Base-by-base conservation (phyloP, 495 filamentous ascomycete genomes). In the Lasiosphaeris hirsuta region DNA sequence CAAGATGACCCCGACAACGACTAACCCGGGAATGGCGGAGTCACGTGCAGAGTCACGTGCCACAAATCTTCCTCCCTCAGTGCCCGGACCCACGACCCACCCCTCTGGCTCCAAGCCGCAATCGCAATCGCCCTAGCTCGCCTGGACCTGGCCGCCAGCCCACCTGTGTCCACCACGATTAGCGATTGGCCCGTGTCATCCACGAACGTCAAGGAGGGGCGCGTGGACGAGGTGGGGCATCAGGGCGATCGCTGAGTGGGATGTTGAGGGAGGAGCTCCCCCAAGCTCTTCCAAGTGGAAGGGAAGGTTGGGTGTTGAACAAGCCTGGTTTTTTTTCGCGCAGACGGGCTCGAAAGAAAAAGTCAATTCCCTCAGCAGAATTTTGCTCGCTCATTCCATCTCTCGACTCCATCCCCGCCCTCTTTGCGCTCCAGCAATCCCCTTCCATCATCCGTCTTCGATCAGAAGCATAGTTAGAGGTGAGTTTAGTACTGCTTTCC, bases 291-390 rank as follows among this genome's bases (percentile, higher is more conserved):
- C 37, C 7, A 40, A 18, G n/a, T 41, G 18, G 51, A 19, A 54
- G 19, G 39, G 51, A n/a, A 39, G 40, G 35, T 45, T 54, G 38
- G 34, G 45, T 56, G 39, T 44, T 56, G 46, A 52, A 33, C 45
- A 10, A 45, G 18, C 19, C 9, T 6, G 18, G 3, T 47, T 19
- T 46, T 55, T 60, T 60, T 60, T 60, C 58, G 46, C 58, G 58
- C 58, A 56, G 37, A 40, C 9, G 39, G 17, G 37, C 36, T n/a
- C 10, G 18, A 36, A 36, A 35, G 15, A 47, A 55, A 56, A 60
- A 46, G 45, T 37, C 58, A 56, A 60, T 60, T 47, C 47, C 58
- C 58, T 41, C 51, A 56, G 36, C 58, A 44, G 30, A 18, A n/a
- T n/a, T 17, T 51, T 54, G 11, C 49, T 38, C 15, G 14, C 52